Evolutionary conservation across 2,329 filamentous ascomycete species (phyloP).

Genomic region (Gyromitra esculenta): DNA sequence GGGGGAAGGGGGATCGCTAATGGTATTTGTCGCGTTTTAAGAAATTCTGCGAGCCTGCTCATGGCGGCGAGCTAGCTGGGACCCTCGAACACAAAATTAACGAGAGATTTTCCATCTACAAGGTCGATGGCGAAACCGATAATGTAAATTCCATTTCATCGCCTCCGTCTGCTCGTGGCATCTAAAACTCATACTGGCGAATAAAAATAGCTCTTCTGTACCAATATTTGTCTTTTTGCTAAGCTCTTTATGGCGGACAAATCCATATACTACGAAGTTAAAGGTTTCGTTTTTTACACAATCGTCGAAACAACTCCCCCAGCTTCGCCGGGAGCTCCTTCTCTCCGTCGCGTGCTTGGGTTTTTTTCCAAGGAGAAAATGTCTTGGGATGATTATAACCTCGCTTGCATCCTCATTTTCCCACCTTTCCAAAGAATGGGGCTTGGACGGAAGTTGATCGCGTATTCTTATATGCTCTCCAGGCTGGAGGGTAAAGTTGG

Average conservation of each 20-base stretch:
- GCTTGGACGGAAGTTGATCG: conserved; percentile 88
- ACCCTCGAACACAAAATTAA: conserved; percentile 66
- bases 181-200: background rate
- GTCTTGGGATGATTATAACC: conserved; percentile 98
- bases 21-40: conserved; percentile 24
- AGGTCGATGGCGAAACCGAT: conserved; percentile 88
- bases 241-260: conserved; percentile 99
- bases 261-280: conserved; percentile 96
- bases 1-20: conserved; percentile 56
- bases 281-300: conserved; percentile 92
- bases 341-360: conserved; percentile 63
- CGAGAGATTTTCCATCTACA: conserved; percentile 85
- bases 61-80: conserved; percentile 60
- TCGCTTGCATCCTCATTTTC: conserved; percentile 95
- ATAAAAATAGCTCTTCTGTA: conserved; percentile 76
- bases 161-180: background rate
- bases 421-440: conserved; percentile 94
- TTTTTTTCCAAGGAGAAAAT: conserved; percentile 99
- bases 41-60: conserved; percentile 45
- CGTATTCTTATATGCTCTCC: conserved; percentile 90
- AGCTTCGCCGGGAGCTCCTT: conserved; percentile 52
- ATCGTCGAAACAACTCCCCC: conserved; percentile 76
- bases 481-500: conserved; percentile 83
- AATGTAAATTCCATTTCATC: conserved; percentile 66
- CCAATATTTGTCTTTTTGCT: conserved; percentile 93